Percentiles rank a stretch among this genome's conserved stretches.
phyloP scores from a whole-genome alignment of 768 basidiomycete genomes.

The Agrocybe chaxingu region DNA sequence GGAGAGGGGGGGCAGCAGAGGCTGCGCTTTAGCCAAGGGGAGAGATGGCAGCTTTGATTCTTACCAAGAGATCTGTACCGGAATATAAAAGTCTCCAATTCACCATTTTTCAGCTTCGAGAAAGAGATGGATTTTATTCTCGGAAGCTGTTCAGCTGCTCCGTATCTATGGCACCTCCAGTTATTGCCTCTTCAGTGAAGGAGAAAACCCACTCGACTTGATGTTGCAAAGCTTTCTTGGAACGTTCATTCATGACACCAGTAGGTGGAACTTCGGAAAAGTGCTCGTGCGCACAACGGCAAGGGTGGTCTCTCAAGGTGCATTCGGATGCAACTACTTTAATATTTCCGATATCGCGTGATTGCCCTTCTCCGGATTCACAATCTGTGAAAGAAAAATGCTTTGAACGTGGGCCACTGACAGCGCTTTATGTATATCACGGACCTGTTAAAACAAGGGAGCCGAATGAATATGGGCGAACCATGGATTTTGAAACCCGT shows the following conservation, averaged over 20 bases:
- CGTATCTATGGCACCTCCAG: too few relatives aligned
- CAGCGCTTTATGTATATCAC: neutral
- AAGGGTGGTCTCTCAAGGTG: neutral
- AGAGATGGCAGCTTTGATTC: neutral
- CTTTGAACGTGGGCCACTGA: neutral
- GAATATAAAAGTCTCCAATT: conserved; percentile 1
- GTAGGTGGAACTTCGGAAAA: neutral
- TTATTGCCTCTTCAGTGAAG: too few relatives aligned
- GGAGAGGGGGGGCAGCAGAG: neutral
- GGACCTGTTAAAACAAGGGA: too few relatives aligned
- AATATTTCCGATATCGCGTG: conserved; percentile 1
- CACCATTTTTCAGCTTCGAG: neutral
- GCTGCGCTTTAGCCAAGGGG: neutral
- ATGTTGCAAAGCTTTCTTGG: conserved; percentile 3
- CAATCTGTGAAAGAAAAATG: neutral
- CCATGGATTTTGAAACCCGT: too few relatives aligned
- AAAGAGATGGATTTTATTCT: neutral
- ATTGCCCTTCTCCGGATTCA: neutral
- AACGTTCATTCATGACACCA: conserved; percentile 1
- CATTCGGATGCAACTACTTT: neutral
- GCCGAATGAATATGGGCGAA: too few relatives aligned
- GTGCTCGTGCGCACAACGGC: too few relatives aligned
- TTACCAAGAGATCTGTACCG: conserved; percentile 5
- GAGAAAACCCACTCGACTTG: neutral
- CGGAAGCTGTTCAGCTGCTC: too few relatives aligned